Base-by-base conservation (phyloP, 257 asterid genomes). In the Ajuga chamaepitys region DNA sequence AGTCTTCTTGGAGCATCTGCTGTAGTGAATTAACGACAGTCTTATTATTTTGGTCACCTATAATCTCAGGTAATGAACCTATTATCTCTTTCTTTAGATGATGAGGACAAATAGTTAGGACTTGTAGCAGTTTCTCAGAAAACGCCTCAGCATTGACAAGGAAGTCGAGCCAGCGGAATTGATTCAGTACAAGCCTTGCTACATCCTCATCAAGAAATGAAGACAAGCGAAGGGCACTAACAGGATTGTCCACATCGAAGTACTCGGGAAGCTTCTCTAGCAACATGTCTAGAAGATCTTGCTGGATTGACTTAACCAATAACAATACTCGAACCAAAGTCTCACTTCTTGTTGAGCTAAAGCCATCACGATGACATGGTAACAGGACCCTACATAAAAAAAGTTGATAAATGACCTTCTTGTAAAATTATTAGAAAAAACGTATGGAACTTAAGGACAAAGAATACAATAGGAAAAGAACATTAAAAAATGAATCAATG, bases 251-350 rank as follows among this genome's bases (percentile, higher is more conserved):
- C 62, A 58, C 53, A 53, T 89, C 89, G 75, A 89, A 87, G 73
- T 77, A 87, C 75, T 89, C 95, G 3, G 95, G 97, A 74, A 89
- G 95, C 68, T 89, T 89, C 85, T 89, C 95, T 22, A 89, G 85
- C 82, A 89, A 78, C 70, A 71, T 68, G 77, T 70, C 83, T 68
- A 83, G 85, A 56, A 89, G 77, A 58, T 83, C 95, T 75, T 75
- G 78, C 78, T 89, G 97, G 77, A 89, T 75, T 12, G 83, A 70
- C 56, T 78, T 80, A 61, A 89, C 88, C 72, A 87, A 77, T 78
- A 89, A 75, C 24, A 89, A 81, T 52, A 78, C 64, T 65, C 89
- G 79, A 46, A 84, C 86, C 69, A 89, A 60, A 72, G 88, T 82
- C 55, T 85, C 91, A 14, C 80, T 75, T 77, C 75, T 78, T 69